Conservation (phyloP, 176 grass and related monocot species). For the Triticum turgidum region DNA sequence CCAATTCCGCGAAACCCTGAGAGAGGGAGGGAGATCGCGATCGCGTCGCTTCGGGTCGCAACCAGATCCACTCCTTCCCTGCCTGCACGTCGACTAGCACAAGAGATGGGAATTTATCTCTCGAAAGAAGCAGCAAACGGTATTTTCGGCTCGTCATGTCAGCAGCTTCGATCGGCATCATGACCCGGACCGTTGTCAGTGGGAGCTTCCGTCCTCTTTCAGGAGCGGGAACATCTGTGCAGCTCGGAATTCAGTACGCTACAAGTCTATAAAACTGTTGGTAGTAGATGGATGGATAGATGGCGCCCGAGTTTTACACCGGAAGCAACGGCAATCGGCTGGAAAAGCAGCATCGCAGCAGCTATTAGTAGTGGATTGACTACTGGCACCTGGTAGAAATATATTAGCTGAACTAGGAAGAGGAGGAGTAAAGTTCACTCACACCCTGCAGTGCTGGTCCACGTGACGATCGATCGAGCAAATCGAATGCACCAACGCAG, state of each 20-base stretch:
- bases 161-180: background rate
- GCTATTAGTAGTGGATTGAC: background rate
- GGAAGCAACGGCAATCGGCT: background rate
- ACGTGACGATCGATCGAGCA: background rate
- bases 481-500: background rate
- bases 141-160: slow-evolving; percentile 28
- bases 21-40: background rate
- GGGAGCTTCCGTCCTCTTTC: background rate
- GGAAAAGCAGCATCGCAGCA: background rate
- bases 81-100: background rate
- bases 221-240: background rate
- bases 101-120: background rate
- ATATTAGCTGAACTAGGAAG: background rate
- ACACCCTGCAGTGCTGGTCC: background rate
- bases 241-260: slow-evolving; percentile 8
- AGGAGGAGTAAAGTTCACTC: slow-evolving; percentile 34
- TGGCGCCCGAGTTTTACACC: background rate
- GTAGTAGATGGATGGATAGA: background rate
- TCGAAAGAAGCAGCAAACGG: slow-evolving; percentile 5
- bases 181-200: slow-evolving; percentile 30
- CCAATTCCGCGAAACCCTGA: background rate
- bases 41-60: too few species aligned
- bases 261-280: background rate
- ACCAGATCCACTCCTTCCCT: background rate
- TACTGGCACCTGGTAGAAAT: background rate